Evolutionary conservation across 768 basidiomycete species (phyloP), one percentile per base, ranked within the genome.

Genomic region (Tylopilus sp.): DNA sequence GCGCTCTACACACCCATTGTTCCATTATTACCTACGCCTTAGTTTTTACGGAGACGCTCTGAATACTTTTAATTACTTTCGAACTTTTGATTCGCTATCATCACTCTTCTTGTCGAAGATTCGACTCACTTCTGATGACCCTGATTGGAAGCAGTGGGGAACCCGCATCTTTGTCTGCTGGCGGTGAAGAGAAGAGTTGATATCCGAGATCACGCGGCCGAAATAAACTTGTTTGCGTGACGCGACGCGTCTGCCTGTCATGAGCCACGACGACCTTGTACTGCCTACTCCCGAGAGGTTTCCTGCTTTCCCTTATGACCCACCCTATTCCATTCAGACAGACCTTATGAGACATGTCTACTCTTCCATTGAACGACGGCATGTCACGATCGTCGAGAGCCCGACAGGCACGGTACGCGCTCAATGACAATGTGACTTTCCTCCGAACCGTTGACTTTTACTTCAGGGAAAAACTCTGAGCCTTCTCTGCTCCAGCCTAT

Each of bases 321-420:
- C 83, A 5, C 93, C 93, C 3, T 96, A 96, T 66, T 66, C 78
- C 17, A 95, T 96, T 52, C 96, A 98, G 66, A 73, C 79, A 0
- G 81, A 89, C 31, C 82, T 98, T 25, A 97, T 98, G 95, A 83
- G 76, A 17, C 90, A 93, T 57, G 73, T 98, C 1, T 98, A 94
- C 68, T 62, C 77, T 7, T 78, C 87, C 0, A 87, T 97, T 41
- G 92, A 95, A 66, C 59, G 73, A n/a, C 74, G 74, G 41, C 83
- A 84, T 58, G 81, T 97, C 17, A 81, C 92, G 1, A 86, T 98
- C 45, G 79, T 95, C 28, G 92, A 94, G 69, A 90, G 87, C 59
- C 92, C 92, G 0, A 94, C 92, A 0, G 92, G 92, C 61, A 94
- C 92, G 24, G 92, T 91, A 53, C 68, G 81, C 63, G 38, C 31